Evolutionary conservation across 768 basidiomycete genomes (phyloP).

Genomic region (Lentinula sp.): DNA sequence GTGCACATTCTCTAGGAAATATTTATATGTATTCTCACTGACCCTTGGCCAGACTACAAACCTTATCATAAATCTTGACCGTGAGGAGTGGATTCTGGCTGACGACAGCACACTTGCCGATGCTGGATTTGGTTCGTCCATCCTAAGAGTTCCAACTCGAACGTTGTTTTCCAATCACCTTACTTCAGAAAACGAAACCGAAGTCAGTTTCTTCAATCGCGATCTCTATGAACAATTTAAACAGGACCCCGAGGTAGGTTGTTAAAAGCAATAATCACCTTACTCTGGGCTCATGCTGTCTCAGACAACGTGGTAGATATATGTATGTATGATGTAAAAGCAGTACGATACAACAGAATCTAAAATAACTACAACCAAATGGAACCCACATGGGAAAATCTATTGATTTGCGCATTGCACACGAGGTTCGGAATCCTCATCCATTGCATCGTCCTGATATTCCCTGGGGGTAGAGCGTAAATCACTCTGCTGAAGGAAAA

Average conservation of each 20-base stretch:
- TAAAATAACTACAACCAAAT: constrained; percentile 15
- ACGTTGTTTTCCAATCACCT: too few species aligned
- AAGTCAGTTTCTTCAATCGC: constrained; percentile 87
- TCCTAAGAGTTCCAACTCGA: neutral
- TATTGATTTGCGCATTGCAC: constrained; percentile 96
- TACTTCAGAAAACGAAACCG: constrained; percentile 84
- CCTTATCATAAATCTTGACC: constrained; percentile 95
- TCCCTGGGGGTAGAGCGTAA: constrained; percentile 45
- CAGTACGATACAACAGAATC: constrained; percentile 13
- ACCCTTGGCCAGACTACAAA: constrained; percentile 71
- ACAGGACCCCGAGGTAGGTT: constrained; percentile 69
- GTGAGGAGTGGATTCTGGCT: constrained; percentile 88
- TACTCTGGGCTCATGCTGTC: neutral
- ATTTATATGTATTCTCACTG: too few species aligned
- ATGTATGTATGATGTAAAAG: neutral
- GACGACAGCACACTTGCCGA: constrained; percentile 65
- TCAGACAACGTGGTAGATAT: neutral
- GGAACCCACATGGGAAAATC: constrained; percentile 11
- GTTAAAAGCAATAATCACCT: neutral
- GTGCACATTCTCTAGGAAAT: constrained; percentile 5
- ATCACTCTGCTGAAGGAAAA: constrained; percentile 74
- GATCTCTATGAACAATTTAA: constrained; percentile 78
- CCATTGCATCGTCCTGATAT: constrained; percentile 77
- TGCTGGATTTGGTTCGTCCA: constrained; percentile 67
- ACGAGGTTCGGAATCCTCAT: constrained; percentile 86